Percentiles rank a stretch among this genome's conserved stretches.
Evolutionary conservation across 2,329 filamentous ascomycete species (phyloP).

Genomic region (Fusarium newnesense): DNA sequence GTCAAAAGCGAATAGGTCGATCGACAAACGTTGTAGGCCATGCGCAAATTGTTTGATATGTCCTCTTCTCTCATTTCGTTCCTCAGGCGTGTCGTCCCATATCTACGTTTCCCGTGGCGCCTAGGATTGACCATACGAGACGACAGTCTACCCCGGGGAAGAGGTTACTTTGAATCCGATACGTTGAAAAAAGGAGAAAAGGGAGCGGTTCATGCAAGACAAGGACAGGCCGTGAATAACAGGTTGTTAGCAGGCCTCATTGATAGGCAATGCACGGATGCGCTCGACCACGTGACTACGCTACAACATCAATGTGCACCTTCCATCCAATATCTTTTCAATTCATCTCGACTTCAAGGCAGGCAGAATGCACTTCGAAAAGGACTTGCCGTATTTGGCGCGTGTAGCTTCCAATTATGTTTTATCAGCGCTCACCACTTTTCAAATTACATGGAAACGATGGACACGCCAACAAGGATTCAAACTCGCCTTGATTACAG

Average conservation of each 20-base stretch:
- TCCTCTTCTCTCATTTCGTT: constrained; percentile 30
- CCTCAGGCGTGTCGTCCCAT: constrained; percentile 18
- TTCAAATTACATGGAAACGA: neutral
- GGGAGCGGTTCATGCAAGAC: constrained; percentile 26
- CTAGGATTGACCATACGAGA: neutral
- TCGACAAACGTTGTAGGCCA: constrained; percentile 12
- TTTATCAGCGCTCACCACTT: neutral
- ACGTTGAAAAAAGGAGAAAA: neutral
- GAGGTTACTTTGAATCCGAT: neutral
- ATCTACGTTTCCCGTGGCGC: neutral
- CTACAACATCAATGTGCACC: neutral
- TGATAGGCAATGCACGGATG: neutral
- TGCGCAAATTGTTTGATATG: constrained; percentile 8
- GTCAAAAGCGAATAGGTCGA: neutral
- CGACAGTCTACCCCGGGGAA: neutral
- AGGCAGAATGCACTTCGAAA: neutral
- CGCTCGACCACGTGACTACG: constrained; percentile 12
- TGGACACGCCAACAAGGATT: neutral
- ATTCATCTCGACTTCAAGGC: neutral
- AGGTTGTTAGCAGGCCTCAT: constrained; percentile 14
- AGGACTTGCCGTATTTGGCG: neutral
- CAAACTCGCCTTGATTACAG: neutral
- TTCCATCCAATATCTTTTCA: neutral
- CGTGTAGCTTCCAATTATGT: neutral
- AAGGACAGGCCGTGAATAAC: constrained; percentile 6